Evolutionary conservation across 2,329 filamentous ascomycete genomes (phyloP).

Genomic region (Penicillium sp.): DNA sequence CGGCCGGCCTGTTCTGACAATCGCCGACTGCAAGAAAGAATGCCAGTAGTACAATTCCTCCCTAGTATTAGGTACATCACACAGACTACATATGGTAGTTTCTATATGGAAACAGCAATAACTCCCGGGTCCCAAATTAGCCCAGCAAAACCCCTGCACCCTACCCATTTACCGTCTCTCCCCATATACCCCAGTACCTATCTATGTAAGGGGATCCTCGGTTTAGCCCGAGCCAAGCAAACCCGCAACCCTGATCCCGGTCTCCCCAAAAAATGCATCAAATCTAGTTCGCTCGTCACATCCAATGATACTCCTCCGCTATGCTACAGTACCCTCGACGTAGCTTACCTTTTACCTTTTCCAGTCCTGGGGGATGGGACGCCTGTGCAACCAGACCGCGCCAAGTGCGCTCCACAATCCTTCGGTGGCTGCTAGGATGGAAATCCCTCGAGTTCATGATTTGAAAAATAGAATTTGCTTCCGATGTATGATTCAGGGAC

Average conservation of each 20-base stretch:
- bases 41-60: neutral
- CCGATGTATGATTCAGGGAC: neutral
- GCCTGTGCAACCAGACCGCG: slow-evolving; percentile 1
- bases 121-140: neutral
- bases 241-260: neutral
- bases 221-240: neutral
- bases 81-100: neutral
- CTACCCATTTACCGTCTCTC: neutral
- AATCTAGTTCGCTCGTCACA: neutral
- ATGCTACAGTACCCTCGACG: neutral
- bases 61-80: neutral
- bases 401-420: slow-evolving; percentile 4
- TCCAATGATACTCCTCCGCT: neutral
- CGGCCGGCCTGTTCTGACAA: neutral
- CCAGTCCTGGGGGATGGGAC: neutral
- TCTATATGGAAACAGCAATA: neutral
- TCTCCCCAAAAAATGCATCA: neutral
- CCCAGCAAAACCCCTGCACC: too few species aligned
- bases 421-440: neutral
- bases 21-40: neutral
- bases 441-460: neutral
- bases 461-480: neutral
- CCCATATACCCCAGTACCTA: neutral
- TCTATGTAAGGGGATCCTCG: neutral
- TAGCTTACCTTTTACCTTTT: neutral